Conservation (phyloP, 306 rosid species). For the Nissolia schottii region DNA sequence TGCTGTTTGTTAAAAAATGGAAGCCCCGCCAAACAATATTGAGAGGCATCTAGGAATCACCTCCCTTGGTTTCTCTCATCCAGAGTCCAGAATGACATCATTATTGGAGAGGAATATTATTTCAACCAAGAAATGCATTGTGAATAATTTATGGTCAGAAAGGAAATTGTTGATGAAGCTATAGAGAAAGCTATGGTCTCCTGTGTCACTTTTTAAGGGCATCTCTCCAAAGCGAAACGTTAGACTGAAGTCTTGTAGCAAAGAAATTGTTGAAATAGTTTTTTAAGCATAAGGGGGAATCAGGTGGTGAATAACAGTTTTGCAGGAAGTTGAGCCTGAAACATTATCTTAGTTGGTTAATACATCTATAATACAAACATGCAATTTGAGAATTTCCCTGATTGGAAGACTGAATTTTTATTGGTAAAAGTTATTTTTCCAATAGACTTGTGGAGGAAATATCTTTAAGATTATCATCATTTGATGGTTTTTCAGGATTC, state of each 20-base stretch:
- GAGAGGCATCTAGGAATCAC: background rate
- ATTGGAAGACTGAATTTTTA: background rate
- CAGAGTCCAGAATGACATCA: background rate
- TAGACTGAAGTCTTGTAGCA: background rate
- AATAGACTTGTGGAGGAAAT: background rate
- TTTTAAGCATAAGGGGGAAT: background rate
- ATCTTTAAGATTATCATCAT: background rate
- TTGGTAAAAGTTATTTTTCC: background rate
- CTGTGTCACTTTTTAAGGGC: background rate
- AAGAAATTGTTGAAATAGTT: background rate
- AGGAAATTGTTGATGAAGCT: slow-evolving; percentile 2
- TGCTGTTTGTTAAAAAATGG: background rate
- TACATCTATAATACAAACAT: background rate
- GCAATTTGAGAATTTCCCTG: background rate
- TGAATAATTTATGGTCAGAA: slow-evolving; percentile 8
- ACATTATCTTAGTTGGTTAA: background rate
- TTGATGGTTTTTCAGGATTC: background rate
- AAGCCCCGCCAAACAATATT: background rate
- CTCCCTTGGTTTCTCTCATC: background rate
- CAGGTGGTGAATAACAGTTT: background rate
- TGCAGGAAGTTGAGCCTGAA: background rate
- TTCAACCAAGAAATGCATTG: background rate
- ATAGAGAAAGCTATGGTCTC: background rate
- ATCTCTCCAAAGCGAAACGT: background rate
- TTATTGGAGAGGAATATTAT: background rate